Base-by-base conservation (phyloP, 116 monocot genomes). In the Iris pallida region DNA sequence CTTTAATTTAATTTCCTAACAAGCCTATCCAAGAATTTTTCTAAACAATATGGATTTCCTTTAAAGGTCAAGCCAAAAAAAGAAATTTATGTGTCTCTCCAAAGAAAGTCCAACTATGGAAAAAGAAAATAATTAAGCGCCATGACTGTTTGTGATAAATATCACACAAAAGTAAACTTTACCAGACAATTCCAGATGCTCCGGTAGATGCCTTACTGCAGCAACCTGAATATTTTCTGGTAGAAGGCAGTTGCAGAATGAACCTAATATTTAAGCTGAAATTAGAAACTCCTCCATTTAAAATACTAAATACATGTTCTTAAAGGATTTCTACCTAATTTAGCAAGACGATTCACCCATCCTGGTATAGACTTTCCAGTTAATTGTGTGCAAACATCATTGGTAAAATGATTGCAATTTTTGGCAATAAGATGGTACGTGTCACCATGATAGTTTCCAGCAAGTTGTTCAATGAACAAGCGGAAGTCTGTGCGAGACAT, bases 401-500 rank as follows among this genome's bases (percentile, higher is more conserved):
- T 76, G 5, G 84, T 84, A 66, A 84, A 84, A 73, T 84, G 84
- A 51, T 84, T 84, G 56, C 84, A 84, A 69, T 84, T 84, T 56
- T 84, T 84, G 9, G 76, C 71, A 53, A 84, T 84, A 51, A 84
- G 73, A 65, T 84, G 72, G 49, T 84, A 84, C 16, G 73, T 64
- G 42, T 80, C 75, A 20, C 84, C 84, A 62, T 80, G 73, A 68
- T 84, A 84, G 56, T 68, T 76, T 51, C 65, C 75, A 14, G 84
- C 72, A 47, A 84, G 63, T 6, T 80, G 78, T 59, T 84, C 79
- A 16, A 84, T 73, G 76, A 76, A 80, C 55, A 47, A 44, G 4
- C 70, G 84, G 59, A 84, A 79, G 16, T 84, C 79, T 14, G 70
- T 15, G 11, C 40, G 68, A 0, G 84, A 75, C 80, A 84, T 72